Percentiles rank a stretch among this genome's conserved stretches.
Conservation (phyloP, 805 yeast species). For the Nakazawaea populi region DNA sequence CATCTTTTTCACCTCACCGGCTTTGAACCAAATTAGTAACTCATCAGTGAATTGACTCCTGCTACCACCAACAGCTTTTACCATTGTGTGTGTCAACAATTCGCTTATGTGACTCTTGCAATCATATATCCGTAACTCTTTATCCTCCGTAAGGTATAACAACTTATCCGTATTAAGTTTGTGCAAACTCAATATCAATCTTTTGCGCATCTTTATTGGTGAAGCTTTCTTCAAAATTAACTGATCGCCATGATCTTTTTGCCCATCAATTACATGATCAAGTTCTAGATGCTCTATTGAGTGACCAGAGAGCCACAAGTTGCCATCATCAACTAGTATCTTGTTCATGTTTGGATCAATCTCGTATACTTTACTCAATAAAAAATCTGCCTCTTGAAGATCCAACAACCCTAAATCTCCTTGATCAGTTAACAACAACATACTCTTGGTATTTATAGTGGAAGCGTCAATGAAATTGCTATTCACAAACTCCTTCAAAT, state of each 20-base stretch:
- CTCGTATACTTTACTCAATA: slow-evolving; percentile 17
- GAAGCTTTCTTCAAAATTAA: no score
- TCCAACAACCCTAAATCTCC: slow-evolving; percentile 27
- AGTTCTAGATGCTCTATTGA: slow-evolving; percentile 13
- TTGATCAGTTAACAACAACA: slow-evolving; percentile 28
- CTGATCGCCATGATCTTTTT: no score
- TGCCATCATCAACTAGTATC: slow-evolving; percentile 16
- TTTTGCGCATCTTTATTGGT: neutral
- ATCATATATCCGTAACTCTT: slow-evolving; percentile 28
- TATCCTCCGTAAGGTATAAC: slow-evolving; percentile 29
- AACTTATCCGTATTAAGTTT: slow-evolving; percentile 20
- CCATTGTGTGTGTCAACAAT: slow-evolving; percentile 29
- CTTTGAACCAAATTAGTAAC: slow-evolving; percentile 34
- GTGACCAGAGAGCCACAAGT: slow-evolving; percentile 13
- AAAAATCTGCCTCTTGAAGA: slow-evolving; percentile 17
- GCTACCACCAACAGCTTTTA: slow-evolving; percentile 32
- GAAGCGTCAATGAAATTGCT: slow-evolving; percentile 41
- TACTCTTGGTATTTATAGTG: slow-evolving; percentile 28
- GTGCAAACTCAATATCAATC: slow-evolving; percentile 10
- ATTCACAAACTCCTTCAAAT: slow-evolving; percentile 43
- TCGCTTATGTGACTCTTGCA: slow-evolving; percentile 10
- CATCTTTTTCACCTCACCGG: slow-evolving; percentile 32
- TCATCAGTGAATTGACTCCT: slow-evolving; percentile 27
- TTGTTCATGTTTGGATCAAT: slow-evolving; percentile 16
- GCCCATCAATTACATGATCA: slow-evolving; percentile 8